Evolutionary conservation across 1,139 yeast genomes (phyloP).

Genomic region (Yamadazyma atlantica): DNA sequence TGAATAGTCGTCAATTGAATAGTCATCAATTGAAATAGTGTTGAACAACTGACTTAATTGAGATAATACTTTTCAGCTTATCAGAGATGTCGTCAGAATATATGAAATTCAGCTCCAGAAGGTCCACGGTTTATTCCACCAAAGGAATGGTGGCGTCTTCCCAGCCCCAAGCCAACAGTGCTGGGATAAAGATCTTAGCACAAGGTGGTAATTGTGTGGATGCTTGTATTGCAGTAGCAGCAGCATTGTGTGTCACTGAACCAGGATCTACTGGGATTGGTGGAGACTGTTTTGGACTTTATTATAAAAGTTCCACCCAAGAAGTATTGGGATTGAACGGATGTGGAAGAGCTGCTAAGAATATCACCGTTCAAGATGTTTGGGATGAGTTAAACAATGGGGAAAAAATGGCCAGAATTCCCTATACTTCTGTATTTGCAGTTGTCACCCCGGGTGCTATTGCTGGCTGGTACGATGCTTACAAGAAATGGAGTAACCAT

Average conservation of each 20-base stretch:
- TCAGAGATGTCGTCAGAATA: constrained; percentile 16
- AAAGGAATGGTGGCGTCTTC: constrained; percentile 75
- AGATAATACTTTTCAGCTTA: no score
- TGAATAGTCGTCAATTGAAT: no score
- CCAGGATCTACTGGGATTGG: constrained; percentile 83
- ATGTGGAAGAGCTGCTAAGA: constrained; percentile 67
- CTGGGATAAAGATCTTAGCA: constrained; percentile 64
- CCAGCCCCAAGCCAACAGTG: constrained; percentile 76
- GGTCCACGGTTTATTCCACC: constrained; percentile 76
- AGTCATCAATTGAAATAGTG: no score
- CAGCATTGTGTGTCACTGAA: constrained; percentile 70
- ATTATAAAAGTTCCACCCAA: constrained; percentile 49
- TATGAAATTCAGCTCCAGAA: constrained; percentile 51
- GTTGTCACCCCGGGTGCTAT: constrained; percentile 20
- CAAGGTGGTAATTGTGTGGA: constrained; percentile 80
- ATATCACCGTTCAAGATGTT: constrained; percentile 50
- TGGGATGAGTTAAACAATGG: constrained; percentile 41
- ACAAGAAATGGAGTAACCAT: constrained; percentile 72
- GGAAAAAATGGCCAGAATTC: constrained; percentile 41
- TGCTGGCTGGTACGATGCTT: constrained; percentile 42
- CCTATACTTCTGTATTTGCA: constrained; percentile 48
- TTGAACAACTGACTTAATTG: no score
- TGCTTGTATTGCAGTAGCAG: constrained; percentile 80
- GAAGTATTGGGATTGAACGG: constrained; percentile 72
- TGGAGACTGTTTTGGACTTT: constrained; percentile 76